These are phyloP conservation scores for Pythium aristosporum DNA, from an alignment of 352 stramenopile genomes.

Conservation along the genomic window DNA sequence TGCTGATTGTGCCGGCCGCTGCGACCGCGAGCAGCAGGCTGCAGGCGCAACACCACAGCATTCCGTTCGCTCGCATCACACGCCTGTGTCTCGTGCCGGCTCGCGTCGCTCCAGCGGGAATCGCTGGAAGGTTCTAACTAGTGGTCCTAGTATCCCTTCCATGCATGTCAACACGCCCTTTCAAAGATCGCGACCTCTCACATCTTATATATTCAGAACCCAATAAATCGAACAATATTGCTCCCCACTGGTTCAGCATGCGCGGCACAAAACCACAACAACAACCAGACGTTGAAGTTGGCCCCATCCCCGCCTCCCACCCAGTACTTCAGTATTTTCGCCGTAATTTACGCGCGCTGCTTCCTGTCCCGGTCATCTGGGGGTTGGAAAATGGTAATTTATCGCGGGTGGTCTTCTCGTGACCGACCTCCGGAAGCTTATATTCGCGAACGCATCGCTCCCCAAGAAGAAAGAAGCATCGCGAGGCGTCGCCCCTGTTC, in stretches of 20 bases:
- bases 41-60: background rate
- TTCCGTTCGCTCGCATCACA: background rate
- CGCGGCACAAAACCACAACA: background rate
- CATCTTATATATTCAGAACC: background rate
- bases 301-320: background rate
- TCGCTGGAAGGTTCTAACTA: slow-evolving; percentile 15
- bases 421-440: slow-evolving; percentile 10
- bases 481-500: background rate
- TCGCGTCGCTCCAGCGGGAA: background rate
- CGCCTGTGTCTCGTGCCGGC: background rate
- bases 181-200: slow-evolving; percentile 12
- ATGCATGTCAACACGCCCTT: slow-evolving; percentile 3
- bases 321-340: background rate
- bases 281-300: slow-evolving; percentile 18
- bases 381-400: background rate
- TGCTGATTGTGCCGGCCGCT: background rate
- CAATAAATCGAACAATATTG: slow-evolving; percentile 13
- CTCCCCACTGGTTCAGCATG: background rate
- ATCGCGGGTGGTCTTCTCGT: background rate
- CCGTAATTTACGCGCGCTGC: slow-evolving; percentile 8
- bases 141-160: too few species aligned
- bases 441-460: background rate
- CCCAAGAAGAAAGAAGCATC: background rate
- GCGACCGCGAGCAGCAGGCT: background rate
- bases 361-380: slow-evolving; percentile 19